phyloP scores from a whole-genome alignment of 805 yeast genomes.

The Pichia paraexigua region DNA sequence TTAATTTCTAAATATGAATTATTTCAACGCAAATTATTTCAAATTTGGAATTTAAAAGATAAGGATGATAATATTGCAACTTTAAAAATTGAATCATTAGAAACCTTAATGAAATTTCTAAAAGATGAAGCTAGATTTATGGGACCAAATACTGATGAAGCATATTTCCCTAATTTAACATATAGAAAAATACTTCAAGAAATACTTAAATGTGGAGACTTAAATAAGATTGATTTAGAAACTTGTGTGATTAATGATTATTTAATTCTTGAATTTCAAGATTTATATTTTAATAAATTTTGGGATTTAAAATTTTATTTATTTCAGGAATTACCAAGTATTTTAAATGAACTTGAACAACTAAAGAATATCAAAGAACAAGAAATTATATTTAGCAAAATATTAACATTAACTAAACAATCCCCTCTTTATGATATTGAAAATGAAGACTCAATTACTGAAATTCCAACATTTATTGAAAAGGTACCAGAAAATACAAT shows the following conservation, averaged over 20 bases:
- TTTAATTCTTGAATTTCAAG: conserved; percentile 42
- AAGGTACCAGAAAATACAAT: conserved; percentile 39
- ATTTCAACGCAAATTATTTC: conserved; percentile 39
- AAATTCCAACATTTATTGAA: conserved; percentile 23
- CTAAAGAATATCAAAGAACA: conserved; percentile 15
- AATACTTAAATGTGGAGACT: conserved; percentile 27
- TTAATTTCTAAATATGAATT: conserved; percentile 47
- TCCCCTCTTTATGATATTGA: conserved; percentile 27
- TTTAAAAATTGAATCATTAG: conserved; percentile 46
- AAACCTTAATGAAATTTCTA: conserved; percentile 46
- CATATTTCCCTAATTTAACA: conserved; percentile 54
- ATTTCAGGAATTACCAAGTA: conserved; percentile 38
- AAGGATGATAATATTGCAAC: conserved; percentile 32
- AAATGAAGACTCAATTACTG: conserved; percentile 25
- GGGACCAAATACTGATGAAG: conserved; percentile 43
- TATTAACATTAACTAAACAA: conserved; percentile 31
- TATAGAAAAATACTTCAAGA: conserved; percentile 34
- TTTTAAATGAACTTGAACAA: conserved; percentile 15
- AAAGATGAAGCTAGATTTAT: conserved; percentile 48
- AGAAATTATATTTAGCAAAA: conserved; percentile 31
- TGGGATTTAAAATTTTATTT: conserved; percentile 79
- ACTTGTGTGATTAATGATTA: conserved; percentile 40
- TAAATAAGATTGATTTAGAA: conserved; percentile 31
- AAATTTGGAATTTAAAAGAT: conserved; percentile 32
- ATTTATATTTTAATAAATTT: conserved; percentile 43